Evolutionary conservation across 2,329 filamentous ascomycete genomes (phyloP), one percentile per base, ranked within the genome.

Genomic region (Aspergillus luchuensis): DNA sequence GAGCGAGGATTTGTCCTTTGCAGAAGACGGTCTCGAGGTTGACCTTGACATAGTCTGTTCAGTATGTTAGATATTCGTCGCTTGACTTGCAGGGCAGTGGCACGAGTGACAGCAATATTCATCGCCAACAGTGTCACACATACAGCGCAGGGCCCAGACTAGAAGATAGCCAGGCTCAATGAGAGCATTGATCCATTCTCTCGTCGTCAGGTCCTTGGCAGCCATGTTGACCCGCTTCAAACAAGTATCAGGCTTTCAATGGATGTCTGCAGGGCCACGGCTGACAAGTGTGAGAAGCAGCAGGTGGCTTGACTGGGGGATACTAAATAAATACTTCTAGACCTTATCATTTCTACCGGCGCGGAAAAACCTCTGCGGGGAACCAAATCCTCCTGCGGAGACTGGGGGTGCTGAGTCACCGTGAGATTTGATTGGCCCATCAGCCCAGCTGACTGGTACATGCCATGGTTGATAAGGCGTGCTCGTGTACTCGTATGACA

Each of bases 1-100:
- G 75, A 2, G 74, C 71, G n/a, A 77, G 67, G 19, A 75, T 33
- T 53, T 77, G 67, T 15, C 76, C 76, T 2, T 67, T 66, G 21
- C 65, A 58, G 28, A 78, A 73, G 10, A 78, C 63, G 1, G 71
- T 69, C 57, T 77, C 75, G 10, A 70, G 30, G 19, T 73, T 69
- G 36, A 74, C 71, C 21, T 64, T 60, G 4, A 72, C 48, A 36
- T 78, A 76, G 56, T 71, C 76, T 78, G 47, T 5, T 11, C 10
- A 54, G 38, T 1, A 33, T 25, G 8, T 71, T 61, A 71, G 67
- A 53, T 25, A 13, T n/a, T 8, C n/a, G 4, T 53, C 7, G 25
- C 41, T 38, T n/a, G 5, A 17, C 19, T 15, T 10, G n/a, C 17
- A 2, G 48, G 13, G 33, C 25, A 19, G 1, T 23, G 2, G 21